Evolutionary conservation across 768 basidiomycete species (phyloP), one percentile per base, ranked within the genome.

Genomic region (Kwoniella pini): DNA sequence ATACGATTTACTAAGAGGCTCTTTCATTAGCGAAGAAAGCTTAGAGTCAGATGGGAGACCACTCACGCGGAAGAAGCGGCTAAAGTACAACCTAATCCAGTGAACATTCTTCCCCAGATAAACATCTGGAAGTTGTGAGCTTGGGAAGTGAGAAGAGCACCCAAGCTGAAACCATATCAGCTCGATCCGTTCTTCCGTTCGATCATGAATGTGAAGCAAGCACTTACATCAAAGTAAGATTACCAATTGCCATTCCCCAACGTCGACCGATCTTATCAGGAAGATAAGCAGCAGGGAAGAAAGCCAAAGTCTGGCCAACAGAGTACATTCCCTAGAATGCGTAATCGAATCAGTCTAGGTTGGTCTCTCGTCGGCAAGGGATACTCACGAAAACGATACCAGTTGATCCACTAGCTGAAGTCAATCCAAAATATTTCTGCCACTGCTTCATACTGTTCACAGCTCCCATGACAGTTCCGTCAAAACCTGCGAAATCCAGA

Each of bases 401-500:
- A 6, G 83, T 83, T 61, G 79, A 80, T n/a, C 78, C 75, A 17
- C 81, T 81, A 46, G 82, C 80, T 28, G 79, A 76, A 3, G 62
- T 72, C 78, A 84, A 60, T 21, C 80, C 80, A 65, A 85, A 85
- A 63, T 82, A 84, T 13, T 24, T 28, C 61, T 84, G 83, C 60
- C 66, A 77, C 51, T 77, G 76, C 36, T 66, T 57, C 83, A 84
- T 84, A 52, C 80, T 80, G 65, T 85, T 84, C 69, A 84, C 81
- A 46, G 82, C 81, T 24, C 81, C 80, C 83, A 84, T 84, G 57
- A 84, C 83, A 31, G 84, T 84, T 11, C 82, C 81, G 68, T 85
- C 84, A 61, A 85, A 84, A 6, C 83, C 83, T 66, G 33, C 4
- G 24, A 24, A 10, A 22, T 11, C 42, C 17, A 6, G 24, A 26